Evolutionary conservation across 2,329 filamentous ascomycete genomes (phyloP), one percentile per base, ranked within the genome.

Genomic region (Stachybotrys chartarum): DNA sequence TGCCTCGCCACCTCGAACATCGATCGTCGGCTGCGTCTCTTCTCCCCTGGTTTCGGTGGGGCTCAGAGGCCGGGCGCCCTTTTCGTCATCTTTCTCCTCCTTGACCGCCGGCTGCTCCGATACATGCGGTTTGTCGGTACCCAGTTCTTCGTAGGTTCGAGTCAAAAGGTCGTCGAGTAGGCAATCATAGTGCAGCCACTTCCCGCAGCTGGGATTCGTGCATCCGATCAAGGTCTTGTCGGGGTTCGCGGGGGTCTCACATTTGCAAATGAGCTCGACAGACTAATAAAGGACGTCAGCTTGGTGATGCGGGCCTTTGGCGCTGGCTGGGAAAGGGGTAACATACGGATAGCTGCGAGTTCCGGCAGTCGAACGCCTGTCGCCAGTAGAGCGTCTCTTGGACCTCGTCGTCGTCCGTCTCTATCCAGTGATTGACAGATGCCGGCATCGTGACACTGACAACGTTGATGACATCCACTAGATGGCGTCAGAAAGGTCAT

Each of bases 381-480:
- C 84, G 74, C 83, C 84, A 87, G 64, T 85, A 87, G 5, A 86
- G 69, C 14, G 77, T 79, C 56, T 77, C 73, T 56, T 83, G 78
- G 0, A 82, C 75, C 61, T 85, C 81, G 16, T 85, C 81, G 56
- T 90, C 85, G 57, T 87, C 82, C 30, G 81, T 74, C 62, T 91
- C 88, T 46, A 84, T 79, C 84, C 87, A 90, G 61, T 87, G 80
- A 56, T 81, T 80, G 17, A 90, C 82, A 6, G 76, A 73, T 1
- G 86, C 81, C 49, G 73, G 73, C 30, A 80, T 80, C 17, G 86
- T 84, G 16, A 90, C 84, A 54, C 84, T 85, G 64, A 85, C 79
- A 5, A 87, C 87, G 59, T 90, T 87, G 67, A 91, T 87, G 47
- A 91, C 81, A 56, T 88, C 85, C 85, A 90, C 81, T 83, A 49